phyloP scores from a whole-genome alignment of 1,139 yeast genomes.

The Ogataea hybrid region DNA sequence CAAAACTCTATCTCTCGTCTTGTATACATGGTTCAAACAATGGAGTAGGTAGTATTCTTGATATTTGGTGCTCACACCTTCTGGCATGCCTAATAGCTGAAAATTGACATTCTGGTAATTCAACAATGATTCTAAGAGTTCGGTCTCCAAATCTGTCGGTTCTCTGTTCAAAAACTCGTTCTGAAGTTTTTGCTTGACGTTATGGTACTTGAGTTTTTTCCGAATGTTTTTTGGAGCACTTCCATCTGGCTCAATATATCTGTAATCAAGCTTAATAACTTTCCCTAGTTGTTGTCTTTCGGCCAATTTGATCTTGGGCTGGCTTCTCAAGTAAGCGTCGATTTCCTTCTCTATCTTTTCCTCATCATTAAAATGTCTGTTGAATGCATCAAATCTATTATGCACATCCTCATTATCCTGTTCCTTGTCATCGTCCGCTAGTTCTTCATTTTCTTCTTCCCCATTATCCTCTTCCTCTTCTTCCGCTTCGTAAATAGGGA shows the following conservation, averaged over 20 bases:
- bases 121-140: constrained; percentile 59
- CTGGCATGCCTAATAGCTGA: constrained; percentile 50
- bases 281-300: constrained; percentile 15
- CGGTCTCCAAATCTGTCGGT: constrained; percentile 30
- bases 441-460: constrained; percentile 31
- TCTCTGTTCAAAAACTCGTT: constrained; percentile 15
- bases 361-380: constrained; percentile 66
- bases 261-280: constrained; percentile 9
- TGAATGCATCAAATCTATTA: constrained; percentile 61
- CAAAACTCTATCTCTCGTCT: constrained; percentile 79
- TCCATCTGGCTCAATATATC: not conserved
- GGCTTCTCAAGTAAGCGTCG: constrained; percentile 32
- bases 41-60: constrained; percentile 69
- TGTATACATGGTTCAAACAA: constrained; percentile 75
- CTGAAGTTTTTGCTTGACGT: constrained; percentile 28
- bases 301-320: constrained; percentile 5
- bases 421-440: constrained; percentile 36
- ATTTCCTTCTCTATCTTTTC: constrained; percentile 35
- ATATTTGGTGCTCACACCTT: constrained; percentile 44
- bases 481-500: constrained; percentile 25
- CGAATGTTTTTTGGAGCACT: constrained; percentile 11
- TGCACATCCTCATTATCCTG: constrained; percentile 35
- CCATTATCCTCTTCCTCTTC: constrained; percentile 34
- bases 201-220: constrained; percentile 22
- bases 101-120: constrained; percentile 70